Evolutionary conservation across 1,139 yeast species (phyloP), one percentile per base, ranked within the genome.

Genomic region (Hemisphaericaspora subhashii): DNA sequence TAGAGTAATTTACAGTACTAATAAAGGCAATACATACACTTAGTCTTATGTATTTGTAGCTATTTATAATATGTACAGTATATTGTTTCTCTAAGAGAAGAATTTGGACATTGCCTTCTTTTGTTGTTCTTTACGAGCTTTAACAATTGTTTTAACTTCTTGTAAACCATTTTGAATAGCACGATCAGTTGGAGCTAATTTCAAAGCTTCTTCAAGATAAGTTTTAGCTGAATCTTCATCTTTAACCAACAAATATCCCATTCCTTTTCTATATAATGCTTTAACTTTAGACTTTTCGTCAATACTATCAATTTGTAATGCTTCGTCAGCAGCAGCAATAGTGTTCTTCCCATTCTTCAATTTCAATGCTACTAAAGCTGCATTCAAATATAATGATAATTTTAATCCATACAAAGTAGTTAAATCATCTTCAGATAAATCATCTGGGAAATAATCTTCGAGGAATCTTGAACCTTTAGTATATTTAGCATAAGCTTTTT

Each of bases 51-150:
- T 9, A 15, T 15, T 16, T n/a, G n/a, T n/a, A n/a, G n/a, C 20
- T 18, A 31, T 20, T 18, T 11, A 18, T 18, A 31, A 10, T 16
- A 12, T 3, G 11, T n/a, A n/a, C n/a, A n/a, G n/a, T n/a, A n/a
- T n/a, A n/a, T n/a, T n/a, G n/a, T n/a, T n/a, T 16, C 9, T 13
- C 23, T 28, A 35, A 21, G 37, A 35, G 36, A 90, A 90, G 70
- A 90, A 85, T 61, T 87, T 89, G 37, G 94, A 68, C 72, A 87
- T 81, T 2, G 96, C 92, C 52, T 86, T 86, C 68, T 82, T 86
- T 59, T 89, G 89, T 58, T 82, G 82, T 35, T 81, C 82, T 41
- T 68, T 72, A 47, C 87, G 76, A 20, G 66, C 66, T 48, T 77
- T 77, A 39, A 79, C 67, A 29, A 67, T 57, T 35, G 62, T 61